phyloP scores from a whole-genome alignment of 2,329 filamentous ascomycete species.

The Sclerotinia trifoliorum region DNA sequence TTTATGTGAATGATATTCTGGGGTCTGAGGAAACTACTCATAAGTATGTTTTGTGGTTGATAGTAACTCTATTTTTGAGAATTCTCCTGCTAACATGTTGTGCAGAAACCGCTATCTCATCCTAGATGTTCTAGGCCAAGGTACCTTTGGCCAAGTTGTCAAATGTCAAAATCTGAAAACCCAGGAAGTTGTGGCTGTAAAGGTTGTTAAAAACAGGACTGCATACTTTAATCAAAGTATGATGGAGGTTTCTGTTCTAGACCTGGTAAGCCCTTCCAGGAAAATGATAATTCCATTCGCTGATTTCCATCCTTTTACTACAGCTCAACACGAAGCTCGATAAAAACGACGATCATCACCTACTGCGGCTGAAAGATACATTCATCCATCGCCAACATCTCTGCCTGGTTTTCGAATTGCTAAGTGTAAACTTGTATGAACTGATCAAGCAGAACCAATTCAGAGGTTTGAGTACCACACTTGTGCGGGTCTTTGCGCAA shows the following conservation, averaged over 20 bases:
- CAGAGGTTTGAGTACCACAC: constrained; percentile 90
- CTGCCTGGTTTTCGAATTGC: constrained; percentile 90
- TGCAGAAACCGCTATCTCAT: constrained; percentile 90
- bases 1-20: constrained; percentile 98
- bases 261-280: constrained; percentile 63
- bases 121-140: constrained; percentile 92
- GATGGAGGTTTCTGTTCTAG: constrained; percentile 99
- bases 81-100: constrained; percentile 36
- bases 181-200: constrained; percentile 96
- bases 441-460: constrained; percentile 99
- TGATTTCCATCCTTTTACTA: constrained; percentile 23
- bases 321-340: constrained; percentile 97
- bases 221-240: constrained; percentile 99
- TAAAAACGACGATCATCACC: constrained; percentile 97
- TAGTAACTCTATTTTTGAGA: constrained; percentile 23
- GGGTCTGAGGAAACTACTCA: constrained; percentile 97
- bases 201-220: constrained; percentile 98
- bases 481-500: constrained; percentile 96
- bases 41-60: constrained; percentile 61
- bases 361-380: constrained; percentile 91
- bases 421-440: constrained; percentile 97
- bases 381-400: constrained; percentile 98
- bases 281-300: constrained; percentile 27
- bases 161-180: constrained; percentile 99
- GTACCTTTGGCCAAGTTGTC: constrained; percentile 97